Percentiles rank a stretch among this genome's conserved stretches.
These are phyloP conservation scores for Coleophoma cylindrospora DNA, from an alignment of 2,329 filamentous ascomycete genomes.

Conservation along the genomic window DNA sequence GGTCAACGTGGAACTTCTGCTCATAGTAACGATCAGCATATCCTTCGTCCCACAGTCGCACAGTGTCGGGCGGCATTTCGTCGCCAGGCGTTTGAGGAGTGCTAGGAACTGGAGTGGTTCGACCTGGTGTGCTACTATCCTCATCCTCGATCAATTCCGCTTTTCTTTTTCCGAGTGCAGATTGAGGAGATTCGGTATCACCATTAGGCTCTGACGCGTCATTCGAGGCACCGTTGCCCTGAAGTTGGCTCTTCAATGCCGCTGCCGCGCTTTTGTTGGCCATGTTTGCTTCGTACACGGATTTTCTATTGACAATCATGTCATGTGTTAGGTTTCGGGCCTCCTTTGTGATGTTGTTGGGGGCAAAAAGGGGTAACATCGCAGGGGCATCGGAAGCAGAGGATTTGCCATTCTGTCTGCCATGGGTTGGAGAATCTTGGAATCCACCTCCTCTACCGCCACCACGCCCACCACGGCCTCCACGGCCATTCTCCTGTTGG, in stretches of 20 bases:
- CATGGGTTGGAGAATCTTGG: conserved; percentile 21
- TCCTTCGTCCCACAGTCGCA: conserved; percentile 90
- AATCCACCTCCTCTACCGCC: conserved; percentile 20
- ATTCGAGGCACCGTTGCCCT: conserved; percentile 17
- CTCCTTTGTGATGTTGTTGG: conserved; percentile 49
- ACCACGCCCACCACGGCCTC: conserved; percentile 24
- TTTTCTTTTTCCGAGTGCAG: conserved; percentile 70
- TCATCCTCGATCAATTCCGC: conserved; percentile 62
- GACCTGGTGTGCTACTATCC: conserved; percentile 50
- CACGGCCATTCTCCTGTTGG: conserved; percentile 46
- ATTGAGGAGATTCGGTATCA: conserved; percentile 35
- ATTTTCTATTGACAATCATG: conserved; percentile 74
- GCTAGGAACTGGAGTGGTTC: conserved; percentile 48
- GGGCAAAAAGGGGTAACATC: conserved; percentile 52
- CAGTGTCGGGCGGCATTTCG: conserved; percentile 69
- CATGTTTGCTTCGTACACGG: conserved; percentile 62
- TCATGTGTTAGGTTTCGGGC: conserved; percentile 71
- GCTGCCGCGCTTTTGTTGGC: conserved; percentile 95
- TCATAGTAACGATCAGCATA: conserved; percentile 96
- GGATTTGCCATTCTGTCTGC: conserved; percentile 15
- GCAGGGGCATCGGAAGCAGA: conserved; percentile 27
- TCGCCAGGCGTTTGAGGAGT: conserved; percentile 45
- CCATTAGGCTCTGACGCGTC: not conserved
- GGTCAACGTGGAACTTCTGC: conserved; percentile 86
- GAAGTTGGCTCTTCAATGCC: conserved; percentile 73